These are phyloP conservation scores for Cladochytrium replicatum DNA, from an alignment of 192 early-diverging fungal genomes.

Conservation along the genomic window DNA sequence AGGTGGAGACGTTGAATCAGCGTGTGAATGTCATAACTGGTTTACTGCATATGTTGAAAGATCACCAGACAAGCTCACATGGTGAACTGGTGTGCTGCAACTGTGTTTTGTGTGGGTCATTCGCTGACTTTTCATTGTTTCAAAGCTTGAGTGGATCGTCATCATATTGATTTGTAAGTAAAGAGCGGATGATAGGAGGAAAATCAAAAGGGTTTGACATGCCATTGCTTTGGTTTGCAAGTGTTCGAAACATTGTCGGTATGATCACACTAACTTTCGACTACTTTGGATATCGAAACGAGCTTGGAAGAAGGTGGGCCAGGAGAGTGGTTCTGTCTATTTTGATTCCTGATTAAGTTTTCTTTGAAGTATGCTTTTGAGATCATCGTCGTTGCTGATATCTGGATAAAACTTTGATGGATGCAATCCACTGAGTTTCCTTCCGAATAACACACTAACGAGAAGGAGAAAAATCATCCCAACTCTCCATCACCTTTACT, in stretches of 20 bases:
- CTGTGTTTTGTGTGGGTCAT: no score
- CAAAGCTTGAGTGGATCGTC: constrained; percentile 92
- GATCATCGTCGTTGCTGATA: not conserved
- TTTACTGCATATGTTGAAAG: constrained; percentile 89
- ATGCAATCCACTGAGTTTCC: not conserved
- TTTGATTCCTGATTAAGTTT: not conserved
- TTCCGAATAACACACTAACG: not conserved
- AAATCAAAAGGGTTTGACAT: constrained; percentile 25
- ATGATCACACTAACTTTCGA: constrained; percentile 29
- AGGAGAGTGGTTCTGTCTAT: not conserved
- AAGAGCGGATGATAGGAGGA: not conserved
- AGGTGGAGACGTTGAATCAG: constrained; percentile 87
- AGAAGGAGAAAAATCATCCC: constrained; percentile 7
- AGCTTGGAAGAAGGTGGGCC: not conserved
- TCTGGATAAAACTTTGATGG: constrained; percentile 1
- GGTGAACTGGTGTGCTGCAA: no score
- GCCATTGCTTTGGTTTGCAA: constrained; percentile 3
- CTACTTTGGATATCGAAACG: constrained; percentile 13
- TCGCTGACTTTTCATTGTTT: no score
- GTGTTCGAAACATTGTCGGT: constrained; percentile 29
- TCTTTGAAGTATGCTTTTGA: not conserved
- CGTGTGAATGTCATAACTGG: constrained; percentile 79
- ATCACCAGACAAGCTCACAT: constrained; percentile 83
- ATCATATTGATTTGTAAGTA: constrained; percentile 72
- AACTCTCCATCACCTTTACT: no score